These are phyloP conservation scores for Clausena lansium DNA, from an alignment of 345 rosid species.

Conservation along the genomic window DNA sequence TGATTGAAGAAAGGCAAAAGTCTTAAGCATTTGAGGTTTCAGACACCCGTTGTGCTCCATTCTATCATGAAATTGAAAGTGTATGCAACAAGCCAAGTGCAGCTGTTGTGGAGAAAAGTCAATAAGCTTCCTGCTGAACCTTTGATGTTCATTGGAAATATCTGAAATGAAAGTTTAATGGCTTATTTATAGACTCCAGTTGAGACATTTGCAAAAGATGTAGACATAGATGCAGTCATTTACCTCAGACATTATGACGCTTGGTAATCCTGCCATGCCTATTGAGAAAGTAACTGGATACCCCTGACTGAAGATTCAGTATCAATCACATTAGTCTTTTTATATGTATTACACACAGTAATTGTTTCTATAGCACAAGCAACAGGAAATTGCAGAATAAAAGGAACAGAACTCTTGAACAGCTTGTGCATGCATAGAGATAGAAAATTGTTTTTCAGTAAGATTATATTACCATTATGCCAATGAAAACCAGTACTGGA, in stretches of 20 bases:
- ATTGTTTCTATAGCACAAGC: background rate
- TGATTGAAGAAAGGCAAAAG: background rate
- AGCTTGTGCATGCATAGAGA: no score
- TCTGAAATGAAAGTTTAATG: conserved; percentile 29
- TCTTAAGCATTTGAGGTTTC: background rate
- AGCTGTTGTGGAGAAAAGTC: conserved; percentile 39
- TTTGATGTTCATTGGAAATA: conserved; percentile 51
- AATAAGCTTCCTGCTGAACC: conserved; percentile 57
- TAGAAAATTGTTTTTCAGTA: no score
- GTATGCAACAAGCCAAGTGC: conserved; percentile 44
- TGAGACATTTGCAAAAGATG: background rate
- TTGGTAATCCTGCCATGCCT: conserved; percentile 25
- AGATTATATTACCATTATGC: conserved; percentile 27
- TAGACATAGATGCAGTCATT: background rate
- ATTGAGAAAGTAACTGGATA: background rate
- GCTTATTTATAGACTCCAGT: background rate
- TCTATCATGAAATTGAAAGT: conserved; percentile 49
- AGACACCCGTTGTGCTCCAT: conserved; percentile 47
- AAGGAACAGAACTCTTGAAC: no score
- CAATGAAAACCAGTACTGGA: conserved; percentile 25
- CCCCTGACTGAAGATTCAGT: conserved; percentile 7
- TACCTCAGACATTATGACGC: conserved; percentile 30
- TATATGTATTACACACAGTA: no score
- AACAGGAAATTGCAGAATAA: no score
- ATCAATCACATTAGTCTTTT: background rate